Base-by-base conservation (phyloP, 495 filamentous ascomycete species). In the Penicillium chermesinum region DNA sequence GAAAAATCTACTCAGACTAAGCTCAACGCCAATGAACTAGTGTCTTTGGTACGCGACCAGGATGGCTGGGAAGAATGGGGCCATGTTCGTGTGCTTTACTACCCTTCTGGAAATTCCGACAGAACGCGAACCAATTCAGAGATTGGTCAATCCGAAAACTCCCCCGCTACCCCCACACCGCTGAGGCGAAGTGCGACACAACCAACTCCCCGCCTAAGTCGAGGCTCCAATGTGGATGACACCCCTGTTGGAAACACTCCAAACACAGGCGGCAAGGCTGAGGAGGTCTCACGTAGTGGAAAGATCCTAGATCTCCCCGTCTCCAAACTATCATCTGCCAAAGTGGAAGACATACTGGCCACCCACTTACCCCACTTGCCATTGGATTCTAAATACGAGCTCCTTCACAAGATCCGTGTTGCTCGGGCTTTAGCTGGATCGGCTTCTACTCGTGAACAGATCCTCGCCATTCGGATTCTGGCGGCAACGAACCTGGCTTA, bases 401-500 rank as follows among this genome's bases (percentile, higher is more conserved):
- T 94, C 17, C 79, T 97, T n/a, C 82, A 88, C 50, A 84, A 85
- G 16, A 63, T 95, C 17, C 85, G 94, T 30, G 79, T 86, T 25
- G 88, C 88, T n/a, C 80, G 86, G 52, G 88, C 86, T 0, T 71
- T 99, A 44, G 69, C 77, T 25, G 74, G 75, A 2, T 84, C 88
- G 2, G 53, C 73, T 21, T 75, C 80, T 38, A 80, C 78, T 34
- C 78, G 90, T 27, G 85, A 88, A 58, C 79, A 87, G 52, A 83
- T 93, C 16, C 74, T 97, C 32, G 81, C 84, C 22, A 82, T 91
- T 41, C 84, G 91, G 17, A 71, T 96, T 16, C 71, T 97, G 38
- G 91, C 94, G 18, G 80, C 96, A 53, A 89, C 88, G 14, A 99
- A 99, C 59, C 67, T 97, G 35, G 89, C 89, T 7, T 96, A 94